Evolutionary conservation across 768 basidiomycete genomes (phyloP), one percentile per base, ranked within the genome.

Genomic region (Leucocoprinus birnbaumii): DNA sequence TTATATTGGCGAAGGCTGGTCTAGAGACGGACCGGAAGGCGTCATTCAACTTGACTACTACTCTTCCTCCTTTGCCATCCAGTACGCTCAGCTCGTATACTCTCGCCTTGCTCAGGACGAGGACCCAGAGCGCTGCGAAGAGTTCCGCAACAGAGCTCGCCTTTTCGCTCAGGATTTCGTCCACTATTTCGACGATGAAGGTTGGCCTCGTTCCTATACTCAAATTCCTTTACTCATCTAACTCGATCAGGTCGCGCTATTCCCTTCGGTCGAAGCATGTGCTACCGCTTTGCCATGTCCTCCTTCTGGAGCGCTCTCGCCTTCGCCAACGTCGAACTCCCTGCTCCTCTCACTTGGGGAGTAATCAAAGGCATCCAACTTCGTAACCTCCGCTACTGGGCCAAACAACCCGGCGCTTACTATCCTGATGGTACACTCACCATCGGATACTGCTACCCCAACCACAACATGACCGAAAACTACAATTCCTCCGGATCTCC

Each of bases 271-370:
- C 71, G 89, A 48, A 87, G 86, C 58, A 75, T 89, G 72, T 85
- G 85, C 3, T 90, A 90, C 63, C 80, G 89, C 42, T 89, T 87
- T 63, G 88, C 88, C n/a, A 85, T 87, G 86, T 83, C 87, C 13
- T 83, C 87, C 4, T 88, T 89, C 67, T 89, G 87, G 81, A 84
- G 85, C 10, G 86, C 86, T 3, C 64, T 89, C 31, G 86, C 86
- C 1, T 86, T 87, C 60, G 87, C 87, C 2, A 82, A 87, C 60
- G 77, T 87, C 22, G 80, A 83, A 13, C 80, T 82, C 22, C 85
- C 86, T 25, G 82, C 83, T 0, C 87, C 87, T 2, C 70, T 89
- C 34, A 85, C 80, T 1, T 89, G 86, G 86, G 87, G 88, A 3
- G 81, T 82, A 45, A 70, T 90, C 57, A 90, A 87, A 66, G 89